phyloP scores from a whole-genome alignment of 1,284 basidiomycete genomes.

The Papiliotrema terrestris region DNA sequence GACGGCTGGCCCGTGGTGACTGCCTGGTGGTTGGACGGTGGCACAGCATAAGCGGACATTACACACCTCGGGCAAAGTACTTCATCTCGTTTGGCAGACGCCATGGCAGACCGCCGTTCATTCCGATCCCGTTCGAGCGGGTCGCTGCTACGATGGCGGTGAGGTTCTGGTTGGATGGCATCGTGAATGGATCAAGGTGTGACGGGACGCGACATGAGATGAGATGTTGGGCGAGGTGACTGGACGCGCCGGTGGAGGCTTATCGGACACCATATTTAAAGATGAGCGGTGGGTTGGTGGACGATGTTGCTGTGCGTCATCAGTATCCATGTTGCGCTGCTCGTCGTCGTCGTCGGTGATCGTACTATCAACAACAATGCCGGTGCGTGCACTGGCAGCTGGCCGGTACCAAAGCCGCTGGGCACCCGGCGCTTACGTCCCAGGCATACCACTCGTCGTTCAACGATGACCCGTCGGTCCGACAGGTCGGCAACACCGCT shows the following conservation, averaged over 20 bases:
- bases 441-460: slow-evolving; percentile 96
- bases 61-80: slow-evolving; percentile 72
- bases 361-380: slow-evolving; percentile 9
- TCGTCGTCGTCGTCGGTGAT: background rate
- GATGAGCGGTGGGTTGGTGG: background rate
- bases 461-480: slow-evolving; percentile 78
- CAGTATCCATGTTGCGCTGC: background rate
- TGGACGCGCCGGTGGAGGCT: background rate
- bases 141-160: slow-evolving; percentile 95
- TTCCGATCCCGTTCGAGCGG: slow-evolving; percentile 80
- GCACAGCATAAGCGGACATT: background rate
- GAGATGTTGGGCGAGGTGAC: background rate
- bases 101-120: slow-evolving; percentile 76
- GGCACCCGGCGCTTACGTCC: background rate
- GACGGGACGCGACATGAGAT: slow-evolving; percentile 6
- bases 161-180: slow-evolving; percentile 41
- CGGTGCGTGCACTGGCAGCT: slow-evolving; percentile 7
- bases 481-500: slow-evolving; percentile 84
- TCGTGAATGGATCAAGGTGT: background rate
- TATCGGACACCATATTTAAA: background rate
- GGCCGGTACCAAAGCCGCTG: background rate
- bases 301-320: slow-evolving; percentile 8
- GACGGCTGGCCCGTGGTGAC: slow-evolving; percentile 42
- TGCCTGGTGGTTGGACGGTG: slow-evolving; percentile 8
- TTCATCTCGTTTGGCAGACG: slow-evolving; percentile 83